Evolutionary conservation across 306 rosid species (phyloP), one percentile per base, ranked within the genome.

Genomic region (Castanospermum australe): DNA sequence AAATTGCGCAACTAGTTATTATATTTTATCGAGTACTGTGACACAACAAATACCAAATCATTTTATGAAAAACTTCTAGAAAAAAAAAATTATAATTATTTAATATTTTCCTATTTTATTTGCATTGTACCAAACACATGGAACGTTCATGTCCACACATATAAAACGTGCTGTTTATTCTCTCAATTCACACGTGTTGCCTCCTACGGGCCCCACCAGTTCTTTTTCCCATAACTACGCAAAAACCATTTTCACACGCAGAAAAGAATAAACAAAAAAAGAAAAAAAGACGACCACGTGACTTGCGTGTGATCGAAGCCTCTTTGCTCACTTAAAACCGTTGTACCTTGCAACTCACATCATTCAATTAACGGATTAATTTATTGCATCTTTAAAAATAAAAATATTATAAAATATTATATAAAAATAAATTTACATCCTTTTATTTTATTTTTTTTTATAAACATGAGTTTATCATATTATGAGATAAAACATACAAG

Each of bases 281-380:
- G 8, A 24, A 44, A 50, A 68, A 73, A 64, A 59, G 5, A 44
- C 76, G 78, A 76, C 85, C 90, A 83, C 94, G 92, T 84, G 94
- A 82, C 74, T 86, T 77, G 85, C 88, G 91, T 90, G 87, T 79
- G 85, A 74, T 25, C 48, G 10, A 85, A 81, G 87, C 84, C 45
- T 75, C 62, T 33, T 81, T 77, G 14, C 62, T 63, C 82, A 64
- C 78, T 65, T 65, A 56, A 6, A 47, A 42, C 67, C 72, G 67
- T 54, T 28, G 32, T 59, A 71, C 78, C 92, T 90, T 93, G 77
- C 77, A 83, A 87, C 84, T 78, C 80, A 91, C 86, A 94, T 76
- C 88, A 87, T 72, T 67, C 25, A 2, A 35, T 71, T 73, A 44
- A 1, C 47, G 55, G 13, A 8, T 33, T 39, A 11, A 15, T 59